Evolutionary conservation across 192 early-diverging fungal genomes (phyloP), one percentile per base, ranked within the genome.

Genomic region (Geranomyces michiganensis): DNA sequence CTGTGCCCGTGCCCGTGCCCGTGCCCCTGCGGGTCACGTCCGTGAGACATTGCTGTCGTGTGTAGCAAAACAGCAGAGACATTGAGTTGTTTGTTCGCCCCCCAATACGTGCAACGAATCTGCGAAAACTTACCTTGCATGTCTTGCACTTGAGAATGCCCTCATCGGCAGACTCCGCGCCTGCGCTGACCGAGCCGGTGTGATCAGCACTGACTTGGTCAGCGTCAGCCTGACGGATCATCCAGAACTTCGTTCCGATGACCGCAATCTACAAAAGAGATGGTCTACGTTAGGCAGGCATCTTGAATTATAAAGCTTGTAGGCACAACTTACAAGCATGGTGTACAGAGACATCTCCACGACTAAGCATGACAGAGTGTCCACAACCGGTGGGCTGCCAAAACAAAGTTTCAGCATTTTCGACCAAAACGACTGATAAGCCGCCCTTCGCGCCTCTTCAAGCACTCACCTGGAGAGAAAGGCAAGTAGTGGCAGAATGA

Each of bases 261-360:
- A 65, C 63, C 1, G 63, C 63, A 46, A 65, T 44, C 36, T 41
- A 10, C 36, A 3, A 3, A 10, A 7, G 10, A 7, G 36, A 41
- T 7, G 36, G 10, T 7, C 5, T 41, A 41, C 10, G 36, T 41
- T 3, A 41, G 36, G 3, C 36, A 41, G 36, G 36, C 36, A 41
- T 3, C 36, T 41, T 10, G 36, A 41, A 10, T 41, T 3, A 41
- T 3, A 41, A 41, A 41, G 10, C n/a, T n/a, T n/a, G n/a, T n/a
- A n/a, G n/a, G n/a, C n/a, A 10, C 36, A 41, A 10, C 36, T 41
- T 41, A 41, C 36, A 6, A 67, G 51, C 53, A 67, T 67, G 26
- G 66, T 67, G 29, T 67, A 67, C 0, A 55, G 66, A 22, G 49
- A 67, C 47, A 67, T 56, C 53, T 67, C 66, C 15, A 67, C 66